Evolutionary conservation across 2,329 filamentous ascomycete genomes (phyloP), one percentile per base, ranked within the genome.

Genomic region (Incumbomyces delicatus): DNA sequence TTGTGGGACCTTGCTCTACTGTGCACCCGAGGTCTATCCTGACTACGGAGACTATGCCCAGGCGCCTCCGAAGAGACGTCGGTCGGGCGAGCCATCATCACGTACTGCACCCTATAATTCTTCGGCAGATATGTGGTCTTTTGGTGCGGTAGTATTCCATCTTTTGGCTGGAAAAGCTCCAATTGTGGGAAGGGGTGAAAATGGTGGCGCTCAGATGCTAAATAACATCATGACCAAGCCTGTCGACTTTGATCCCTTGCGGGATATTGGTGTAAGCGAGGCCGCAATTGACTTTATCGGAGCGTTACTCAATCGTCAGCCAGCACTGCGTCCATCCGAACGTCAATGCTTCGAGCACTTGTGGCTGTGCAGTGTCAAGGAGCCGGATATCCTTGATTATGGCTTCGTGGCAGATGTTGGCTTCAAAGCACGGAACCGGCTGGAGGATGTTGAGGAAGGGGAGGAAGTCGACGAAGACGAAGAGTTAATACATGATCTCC

Each of bases 111-210:
- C 87, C 17, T 98, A 98, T 63, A 87, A 82, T 60, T 87, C 94
- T 51, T 87, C 88, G 1, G 86, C 96, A 29, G 92, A 98, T 61
- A 85, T 95, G 52, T 98, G 92, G 90, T 96, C 92, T 0, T 78
- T 95, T 39, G 92, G 87, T 13, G 92, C 89, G 12, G 92, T 98
- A 1, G 67, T 96, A 5, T 98, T 88, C 68, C 92, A 85, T 59
- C 74, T 87, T 6, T 71, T 98, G n/a, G 88, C 83, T 4, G 80
- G 78, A 10, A 74, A 75, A 27, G 85, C 90, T 22, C 90, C 92
- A 1, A 96, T 87, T 62, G 83, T 83, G 22, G 88, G 85, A 13
- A 79, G 81, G 52, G 80, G 77, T 22, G 86, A 87, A 55, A 80
- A 83, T 42, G 82, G 80, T 53, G 85, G 90, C 51, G 80, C 81